Conservation (phyloP, 2,329 filamentous ascomycete species). For the Phialophora macrospora region DNA sequence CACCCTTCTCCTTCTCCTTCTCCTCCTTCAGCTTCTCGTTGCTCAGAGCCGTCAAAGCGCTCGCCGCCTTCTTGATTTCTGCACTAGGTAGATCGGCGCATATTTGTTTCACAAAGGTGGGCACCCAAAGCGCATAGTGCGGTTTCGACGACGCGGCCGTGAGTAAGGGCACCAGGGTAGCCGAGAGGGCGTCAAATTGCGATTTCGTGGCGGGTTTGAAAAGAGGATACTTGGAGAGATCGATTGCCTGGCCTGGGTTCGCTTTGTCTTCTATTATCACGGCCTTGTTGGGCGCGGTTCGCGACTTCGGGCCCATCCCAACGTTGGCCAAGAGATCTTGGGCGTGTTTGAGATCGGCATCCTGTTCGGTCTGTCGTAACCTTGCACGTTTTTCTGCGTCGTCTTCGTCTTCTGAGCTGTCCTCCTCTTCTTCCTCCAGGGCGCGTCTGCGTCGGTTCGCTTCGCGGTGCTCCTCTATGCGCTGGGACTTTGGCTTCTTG, state of each 20-base stretch:
- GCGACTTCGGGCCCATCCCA: slow-evolving; percentile 71
- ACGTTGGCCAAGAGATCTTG: slow-evolving; percentile 85
- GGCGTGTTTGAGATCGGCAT: slow-evolving; percentile 85
- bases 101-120: slow-evolving; percentile 87
- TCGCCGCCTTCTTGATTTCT: slow-evolving; percentile 95
- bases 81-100: slow-evolving; percentile 85
- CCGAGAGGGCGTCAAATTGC: slow-evolving; percentile 80
- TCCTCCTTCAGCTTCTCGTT: slow-evolving; percentile 99
- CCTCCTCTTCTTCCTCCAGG: slow-evolving; percentile 62
- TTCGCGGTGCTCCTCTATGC: slow-evolving; percentile 78
- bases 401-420: slow-evolving; percentile 72
- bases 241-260: slow-evolving; percentile 78
- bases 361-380: slow-evolving; percentile 78
- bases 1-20: slow-evolving; percentile 89
- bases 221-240: slow-evolving; percentile 77
- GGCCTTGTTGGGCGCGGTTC: slow-evolving; percentile 66
- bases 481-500: slow-evolving; percentile 87
- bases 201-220: slow-evolving; percentile 89
- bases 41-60: slow-evolving; percentile 80
- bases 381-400: slow-evolving; percentile 75
- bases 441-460: slow-evolving; percentile 64
- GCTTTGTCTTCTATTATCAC: slow-evolving; percentile 71
- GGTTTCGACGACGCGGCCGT: slow-evolving; percentile 78
- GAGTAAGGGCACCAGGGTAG: slow-evolving; percentile 79
- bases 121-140: slow-evolving; percentile 86